Base-by-base conservation (phyloP, 2,329 filamentous ascomycete genomes). In the Epicoccum sorghinum region DNA sequence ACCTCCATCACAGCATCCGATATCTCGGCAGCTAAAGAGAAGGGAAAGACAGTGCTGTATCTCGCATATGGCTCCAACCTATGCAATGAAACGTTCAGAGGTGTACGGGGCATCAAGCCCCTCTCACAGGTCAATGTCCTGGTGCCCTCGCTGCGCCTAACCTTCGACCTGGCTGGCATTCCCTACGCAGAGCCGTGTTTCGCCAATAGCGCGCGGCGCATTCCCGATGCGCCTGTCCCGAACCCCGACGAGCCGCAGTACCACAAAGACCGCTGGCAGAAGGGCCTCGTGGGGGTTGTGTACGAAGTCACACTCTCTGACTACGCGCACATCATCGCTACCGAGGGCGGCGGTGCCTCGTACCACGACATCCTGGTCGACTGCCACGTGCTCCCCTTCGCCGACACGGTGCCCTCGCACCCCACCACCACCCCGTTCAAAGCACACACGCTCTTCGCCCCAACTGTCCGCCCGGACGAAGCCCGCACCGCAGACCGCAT, bases 111-210 rank as follows among this genome's bases (percentile, higher is more conserved):
- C 56, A 93, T 98, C 75, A 85, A 84, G 24, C 95, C 95, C 0
- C 67, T 98, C 12, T 91, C 90, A 35, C 84, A 89, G 59, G 77
- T 93, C 68, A 92, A 92, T 68, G 93, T 96, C 7, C 84, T 89
- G 4, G 91, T 91, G 2, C 95, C 95, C 0, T 83, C 84, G 4
- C 80, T 98, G 42, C 82, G 84, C 44, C 80, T 99, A 47, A 90
- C 87, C 6, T 97, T 99, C 73, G 89, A 95, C 70, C 83, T 98
- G 0, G 86, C 92, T 0, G 93, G 92, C 1, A 69, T 97, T 0
- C 90, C 95, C 0, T 98, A 98, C 77, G 70, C 77, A 10, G 95
- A 98, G 75, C 93, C 95, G 0, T 96, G 93, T 74, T 97, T 98
- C 72, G 92, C 91, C 52, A 96, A 96, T 67, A 89, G 88, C 2